Percentiles rank a stretch among this genome's conserved stretches.
phyloP scores from a whole-genome alignment of 371 early-diverging fungal genomes.

The Saksenaea oblongispora region DNA sequence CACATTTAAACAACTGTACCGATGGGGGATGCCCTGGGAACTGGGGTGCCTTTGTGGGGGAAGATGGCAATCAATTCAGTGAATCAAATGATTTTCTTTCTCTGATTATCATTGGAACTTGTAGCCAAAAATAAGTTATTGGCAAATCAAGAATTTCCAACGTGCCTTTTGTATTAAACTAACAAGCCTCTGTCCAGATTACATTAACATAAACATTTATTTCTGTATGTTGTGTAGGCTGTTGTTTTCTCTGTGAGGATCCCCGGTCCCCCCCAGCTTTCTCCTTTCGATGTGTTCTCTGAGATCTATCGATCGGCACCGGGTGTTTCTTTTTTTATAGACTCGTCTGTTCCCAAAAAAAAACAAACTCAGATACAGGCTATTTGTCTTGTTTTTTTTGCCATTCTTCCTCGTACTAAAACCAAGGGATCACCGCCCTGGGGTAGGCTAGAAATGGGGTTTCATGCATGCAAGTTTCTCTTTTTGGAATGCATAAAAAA shows the following conservation, averaged over 20 bases:
- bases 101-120: not conserved
- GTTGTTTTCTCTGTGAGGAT: too few species aligned
- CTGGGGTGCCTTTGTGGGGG: not conserved
- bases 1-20: not conserved
- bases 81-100: not conserved
- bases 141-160: not conserved
- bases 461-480: slow-evolving; percentile 2
- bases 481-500: not conserved
- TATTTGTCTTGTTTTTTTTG: too few species aligned
- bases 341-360: not conserved
- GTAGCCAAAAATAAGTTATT: not conserved
- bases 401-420: not conserved
- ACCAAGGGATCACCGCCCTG: not conserved
- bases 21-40: not conserved
- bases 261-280: too few species aligned
- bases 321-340: not conserved
- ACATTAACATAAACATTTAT: not conserved
- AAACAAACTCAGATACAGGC: not conserved
- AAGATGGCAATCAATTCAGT: not conserved
- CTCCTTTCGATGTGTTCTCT: not conserved
- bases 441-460: not conserved
- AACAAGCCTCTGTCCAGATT: not conserved
- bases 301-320: not conserved
- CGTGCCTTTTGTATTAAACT: not conserved
- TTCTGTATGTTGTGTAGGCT: too few species aligned